Evolutionary conservation across 192 early-diverging fungal genomes (phyloP), one percentile per base, ranked within the genome.

Genomic region (Spizellomyces punctatus): DNA sequence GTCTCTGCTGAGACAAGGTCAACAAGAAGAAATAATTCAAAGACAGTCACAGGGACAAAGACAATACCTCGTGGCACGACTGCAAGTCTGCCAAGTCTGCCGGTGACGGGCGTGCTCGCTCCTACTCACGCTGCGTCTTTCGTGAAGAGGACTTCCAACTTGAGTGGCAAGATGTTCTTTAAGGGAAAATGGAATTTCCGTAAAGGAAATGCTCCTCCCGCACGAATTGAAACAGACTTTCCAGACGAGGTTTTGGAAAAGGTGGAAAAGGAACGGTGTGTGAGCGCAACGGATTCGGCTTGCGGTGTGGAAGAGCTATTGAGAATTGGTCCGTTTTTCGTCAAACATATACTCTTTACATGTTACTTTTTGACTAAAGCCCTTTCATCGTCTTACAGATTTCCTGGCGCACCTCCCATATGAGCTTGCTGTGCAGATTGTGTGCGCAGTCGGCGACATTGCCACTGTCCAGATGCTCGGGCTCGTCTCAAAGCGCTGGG

Each of bases 261-360:
- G 44, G 62, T 43, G 16, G 77, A 80, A 7, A 69, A 73, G 27
- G 78, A 80, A 19, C 42, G 66, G 48, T 63, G 75, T 50, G 52
- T 81, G 45, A 83, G 81, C 50, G 83, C 79, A 9, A 85, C 83
- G 7, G 84, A 85, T 62, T 83, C 81, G 27, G 84, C 84, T 8
- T 83, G 82, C 76, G 79, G 79, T 19, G 63, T 79, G 9, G 81
- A 77, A 19, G 78, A 71, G 21, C 10, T 80, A 10, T 47, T 57
- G 10, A 59, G 67, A 27, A 49, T 81, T 49, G 76, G 69, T 76
- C 47, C 22, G 41, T 10, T 72, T 10, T 72, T 16, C 47, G 48
- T 10, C 19, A 19, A 48, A 5, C 19, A 14, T 19, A 67, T 8
- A 21, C 36, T 16, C 71, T 41, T 44, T 63, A 27, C 50, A 10